Evolutionary conservation across 495 filamentous ascomycete species (phyloP).

Genomic region (Penicillium dipodomyicola): DNA sequence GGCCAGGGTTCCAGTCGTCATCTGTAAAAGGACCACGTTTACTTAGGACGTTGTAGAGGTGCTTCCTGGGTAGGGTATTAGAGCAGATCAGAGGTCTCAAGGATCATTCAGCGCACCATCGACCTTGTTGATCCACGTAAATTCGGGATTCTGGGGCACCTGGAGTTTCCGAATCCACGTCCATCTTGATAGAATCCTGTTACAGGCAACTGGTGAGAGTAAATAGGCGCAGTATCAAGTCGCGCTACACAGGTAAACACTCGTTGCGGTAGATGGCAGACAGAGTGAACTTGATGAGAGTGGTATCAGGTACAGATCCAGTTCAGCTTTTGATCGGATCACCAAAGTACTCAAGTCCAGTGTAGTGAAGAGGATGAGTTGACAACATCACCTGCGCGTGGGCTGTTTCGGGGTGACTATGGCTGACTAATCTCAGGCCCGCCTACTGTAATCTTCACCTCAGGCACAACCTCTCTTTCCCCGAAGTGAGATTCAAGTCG

Average conservation of each 20-base stretch:
- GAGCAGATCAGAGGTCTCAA: neutral
- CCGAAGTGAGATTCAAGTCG: constrained; percentile 4
- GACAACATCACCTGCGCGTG: constrained; percentile 16
- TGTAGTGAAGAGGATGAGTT: constrained; percentile 18
- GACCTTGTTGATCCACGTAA: constrained; percentile 22
- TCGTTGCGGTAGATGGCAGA: neutral
- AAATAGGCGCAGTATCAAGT: constrained; percentile 8
- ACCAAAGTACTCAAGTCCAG: constrained; percentile 3
- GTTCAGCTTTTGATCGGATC: neutral
- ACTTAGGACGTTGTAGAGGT: constrained; percentile 74
- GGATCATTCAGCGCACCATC: constrained; percentile 13
- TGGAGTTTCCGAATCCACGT: constrained; percentile 3
- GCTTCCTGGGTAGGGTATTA: constrained; percentile 56
- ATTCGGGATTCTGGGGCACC: constrained; percentile 13
- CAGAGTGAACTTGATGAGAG: neutral
- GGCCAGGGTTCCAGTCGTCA: constrained; percentile 62
- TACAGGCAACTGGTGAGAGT: neutral
- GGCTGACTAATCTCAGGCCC: constrained; percentile 32
- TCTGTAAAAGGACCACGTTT: constrained; percentile 78
- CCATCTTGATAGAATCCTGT: constrained; percentile 12
- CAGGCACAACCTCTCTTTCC: constrained; percentile 11
- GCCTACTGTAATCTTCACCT: constrained; percentile 31
- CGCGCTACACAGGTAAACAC: neutral
- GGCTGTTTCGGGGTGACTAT: constrained; percentile 12
- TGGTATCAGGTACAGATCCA: neutral